Evolutionary conservation across 305 asterid genomes (phyloP).

Genomic region (Solanum hybrid): DNA sequence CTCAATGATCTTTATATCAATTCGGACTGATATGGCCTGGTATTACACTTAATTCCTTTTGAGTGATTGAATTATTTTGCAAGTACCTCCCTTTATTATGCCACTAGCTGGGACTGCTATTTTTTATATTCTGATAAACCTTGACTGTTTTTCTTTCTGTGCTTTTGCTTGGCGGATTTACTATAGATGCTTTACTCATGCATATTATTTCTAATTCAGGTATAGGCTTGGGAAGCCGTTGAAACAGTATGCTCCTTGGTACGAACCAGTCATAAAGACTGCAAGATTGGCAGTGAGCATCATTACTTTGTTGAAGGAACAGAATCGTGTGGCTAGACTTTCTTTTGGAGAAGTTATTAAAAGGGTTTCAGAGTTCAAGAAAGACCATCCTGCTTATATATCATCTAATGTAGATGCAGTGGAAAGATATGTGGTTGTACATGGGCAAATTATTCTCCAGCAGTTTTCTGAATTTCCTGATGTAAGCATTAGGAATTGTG

Average conservation of each 20-base stretch:
- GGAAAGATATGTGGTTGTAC: slow-evolving; percentile 85
- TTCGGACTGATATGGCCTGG: slow-evolving; percentile 97
- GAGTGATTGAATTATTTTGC: background rate
- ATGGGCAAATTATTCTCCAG: slow-evolving; percentile 93
- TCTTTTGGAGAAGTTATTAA: slow-evolving; percentile 79
- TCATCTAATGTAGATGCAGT: slow-evolving; percentile 53
- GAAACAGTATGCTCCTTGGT: slow-evolving; percentile 93
- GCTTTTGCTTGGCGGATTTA: background rate
- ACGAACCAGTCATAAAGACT: slow-evolving; percentile 69
- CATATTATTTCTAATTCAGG: slow-evolving; percentile 35
- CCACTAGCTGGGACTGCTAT: background rate
- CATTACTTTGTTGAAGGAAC: slow-evolving; percentile 74
- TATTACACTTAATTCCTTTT: slow-evolving; percentile 14
- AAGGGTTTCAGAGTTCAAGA: slow-evolving; percentile 52
- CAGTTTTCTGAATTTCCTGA: slow-evolving; percentile 87
- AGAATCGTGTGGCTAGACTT: slow-evolving; percentile 67
- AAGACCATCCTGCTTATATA: slow-evolving; percentile 61
- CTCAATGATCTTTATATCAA: slow-evolving; percentile 67
- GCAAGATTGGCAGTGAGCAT: slow-evolving; percentile 70
- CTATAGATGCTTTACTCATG: background rate
- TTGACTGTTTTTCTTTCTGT: background rate
- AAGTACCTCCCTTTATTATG: background rate
- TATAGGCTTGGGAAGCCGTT: slow-evolving; percentile 92
- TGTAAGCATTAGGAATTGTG: slow-evolving; percentile 53
- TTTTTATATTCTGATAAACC: slow-evolving; percentile 9